phyloP scores from a whole-genome alignment of 768 basidiomycete genomes.

The Russula earlei region DNA sequence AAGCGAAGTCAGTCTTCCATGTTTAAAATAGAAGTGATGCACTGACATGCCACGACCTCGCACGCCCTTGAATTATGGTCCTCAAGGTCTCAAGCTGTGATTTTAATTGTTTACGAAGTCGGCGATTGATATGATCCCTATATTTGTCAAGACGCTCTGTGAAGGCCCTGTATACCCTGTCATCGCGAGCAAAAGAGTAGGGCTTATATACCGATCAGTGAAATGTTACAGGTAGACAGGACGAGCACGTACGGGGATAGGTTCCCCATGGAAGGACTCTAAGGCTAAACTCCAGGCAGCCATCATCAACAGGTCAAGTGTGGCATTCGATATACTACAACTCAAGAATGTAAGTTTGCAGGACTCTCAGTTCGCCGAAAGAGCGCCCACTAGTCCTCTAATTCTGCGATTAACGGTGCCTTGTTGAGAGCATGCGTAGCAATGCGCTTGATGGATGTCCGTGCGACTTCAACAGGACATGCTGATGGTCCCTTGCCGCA shows the following conservation, averaged over 20 bases:
- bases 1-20: slow-evolving; percentile 7
- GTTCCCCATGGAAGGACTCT: slow-evolving; percentile 48
- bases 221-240: background rate
- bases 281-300: slow-evolving; percentile 66
- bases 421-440: slow-evolving; percentile 79
- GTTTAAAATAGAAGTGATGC: background rate
- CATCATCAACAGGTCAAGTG: slow-evolving; percentile 74
- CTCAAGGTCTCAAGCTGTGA: slow-evolving; percentile 59
- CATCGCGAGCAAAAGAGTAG: slow-evolving; percentile 92
- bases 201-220: slow-evolving; percentile 30
- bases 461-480: slow-evolving; percentile 68
- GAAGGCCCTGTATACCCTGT: slow-evolving; percentile 72
- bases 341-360: background rate
- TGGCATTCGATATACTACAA: slow-evolving; percentile 77
- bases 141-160: slow-evolving; percentile 32
- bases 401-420: slow-evolving; percentile 64
- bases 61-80: slow-evolving; percentile 9
- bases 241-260: slow-evolving; percentile 55
- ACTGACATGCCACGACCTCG: slow-evolving; percentile 19
- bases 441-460: slow-evolving; percentile 71
- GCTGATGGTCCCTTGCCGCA: slow-evolving; percentile 59
- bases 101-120: slow-evolving; percentile 47
- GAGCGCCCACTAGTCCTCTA: slow-evolving; percentile 79
- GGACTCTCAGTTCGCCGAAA: background rate
- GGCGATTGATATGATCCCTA: slow-evolving; percentile 35